Conservation (phyloP, 2,329 filamentous ascomycete species). For the Curvularia spicifera region DNA sequence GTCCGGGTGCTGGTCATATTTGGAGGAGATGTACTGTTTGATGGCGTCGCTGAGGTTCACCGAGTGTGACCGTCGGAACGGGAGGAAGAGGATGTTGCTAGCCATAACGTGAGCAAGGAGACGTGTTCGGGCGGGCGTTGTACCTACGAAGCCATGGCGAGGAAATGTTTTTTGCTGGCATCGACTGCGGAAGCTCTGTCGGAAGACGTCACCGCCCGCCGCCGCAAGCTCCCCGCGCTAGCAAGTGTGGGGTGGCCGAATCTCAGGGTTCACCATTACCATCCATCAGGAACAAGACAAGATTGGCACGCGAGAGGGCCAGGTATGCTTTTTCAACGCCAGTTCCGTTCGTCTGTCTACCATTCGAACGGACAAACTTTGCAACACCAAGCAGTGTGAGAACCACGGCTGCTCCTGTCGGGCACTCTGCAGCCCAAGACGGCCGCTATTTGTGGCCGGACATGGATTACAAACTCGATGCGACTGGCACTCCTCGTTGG, state of each 20-base stretch:
- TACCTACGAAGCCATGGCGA: conserved; percentile 39
- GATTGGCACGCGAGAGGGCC: conserved; percentile 2
- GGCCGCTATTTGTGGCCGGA: not conserved
- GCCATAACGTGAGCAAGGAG: conserved; percentile 19
- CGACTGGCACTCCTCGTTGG: not conserved
- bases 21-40: conserved; percentile 92
- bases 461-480: not conserved
- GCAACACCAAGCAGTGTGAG: too few relatives aligned
- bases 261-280: conserved; percentile 8
- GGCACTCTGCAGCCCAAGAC: not conserved
- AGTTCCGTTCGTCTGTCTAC: not conserved
- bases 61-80: conserved; percentile 84
- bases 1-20: conserved; percentile 98
- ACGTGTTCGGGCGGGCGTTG: not conserved
- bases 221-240: conserved; percentile 18
- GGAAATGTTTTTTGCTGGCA: conserved; percentile 19
- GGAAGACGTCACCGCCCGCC: conserved; percentile 35
- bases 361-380: too few relatives aligned
- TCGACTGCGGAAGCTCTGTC: conserved; percentile 22
- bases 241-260: conserved; percentile 13
- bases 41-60: conserved; percentile 82
- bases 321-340: not conserved
- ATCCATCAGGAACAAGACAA: conserved; percentile 17
- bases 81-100: conserved; percentile 74
- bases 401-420: not conserved